Percentiles rank a stretch among this genome's conserved stretches.
phyloP scores from a whole-genome alignment of 2,329 filamentous ascomycete genomes.

The Rhynchosporium graminicola region DNA sequence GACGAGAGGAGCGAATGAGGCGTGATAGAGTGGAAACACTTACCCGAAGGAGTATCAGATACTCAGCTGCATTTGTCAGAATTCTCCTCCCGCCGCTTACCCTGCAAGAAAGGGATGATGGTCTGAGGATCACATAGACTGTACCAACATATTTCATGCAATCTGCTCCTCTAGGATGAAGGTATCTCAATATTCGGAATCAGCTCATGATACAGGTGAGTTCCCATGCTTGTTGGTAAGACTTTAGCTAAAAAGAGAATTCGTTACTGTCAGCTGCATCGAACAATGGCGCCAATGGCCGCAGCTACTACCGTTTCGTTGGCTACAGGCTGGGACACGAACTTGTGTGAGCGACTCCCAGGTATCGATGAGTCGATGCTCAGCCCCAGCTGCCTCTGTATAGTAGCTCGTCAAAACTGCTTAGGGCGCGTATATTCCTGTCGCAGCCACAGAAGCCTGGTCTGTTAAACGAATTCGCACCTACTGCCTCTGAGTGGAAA shows the following conservation, averaged over 20 bases:
- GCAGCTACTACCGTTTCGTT: slow-evolving; percentile 2
- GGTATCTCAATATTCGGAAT: background rate
- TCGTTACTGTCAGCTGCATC: slow-evolving; percentile 11
- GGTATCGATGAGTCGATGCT: background rate
- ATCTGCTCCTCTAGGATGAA: slow-evolving; percentile 1
- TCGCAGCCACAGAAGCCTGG: slow-evolving; percentile 12
- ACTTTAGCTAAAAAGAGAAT: slow-evolving; percentile 3
- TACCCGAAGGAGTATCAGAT: slow-evolving; percentile 4
- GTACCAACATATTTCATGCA: slow-evolving; percentile 6
- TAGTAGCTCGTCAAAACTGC: slow-evolving; percentile 5
- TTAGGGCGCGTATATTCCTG: slow-evolving; percentile 8
- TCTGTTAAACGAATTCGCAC: slow-evolving; percentile 2
- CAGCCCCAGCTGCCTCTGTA: slow-evolving; percentile 4
- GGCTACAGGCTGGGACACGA: slow-evolving; percentile 16
- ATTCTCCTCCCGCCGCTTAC: slow-evolving; percentile 10
- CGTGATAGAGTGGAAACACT: slow-evolving; percentile 12
- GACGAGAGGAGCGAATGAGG: slow-evolving; percentile 5
- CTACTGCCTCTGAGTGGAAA: slow-evolving; percentile 10
- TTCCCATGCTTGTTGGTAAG: slow-evolving; percentile 11
- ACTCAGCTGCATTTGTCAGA: slow-evolving; percentile 9
- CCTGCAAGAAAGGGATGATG: background rate
- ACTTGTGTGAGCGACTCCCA: slow-evolving; percentile 4
- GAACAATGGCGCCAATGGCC: slow-evolving; percentile 6
- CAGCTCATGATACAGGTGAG: background rate
- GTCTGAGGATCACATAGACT: background rate